phyloP scores from a whole-genome alignment of 1,284 basidiomycete species.

The Trametes sp. region DNA sequence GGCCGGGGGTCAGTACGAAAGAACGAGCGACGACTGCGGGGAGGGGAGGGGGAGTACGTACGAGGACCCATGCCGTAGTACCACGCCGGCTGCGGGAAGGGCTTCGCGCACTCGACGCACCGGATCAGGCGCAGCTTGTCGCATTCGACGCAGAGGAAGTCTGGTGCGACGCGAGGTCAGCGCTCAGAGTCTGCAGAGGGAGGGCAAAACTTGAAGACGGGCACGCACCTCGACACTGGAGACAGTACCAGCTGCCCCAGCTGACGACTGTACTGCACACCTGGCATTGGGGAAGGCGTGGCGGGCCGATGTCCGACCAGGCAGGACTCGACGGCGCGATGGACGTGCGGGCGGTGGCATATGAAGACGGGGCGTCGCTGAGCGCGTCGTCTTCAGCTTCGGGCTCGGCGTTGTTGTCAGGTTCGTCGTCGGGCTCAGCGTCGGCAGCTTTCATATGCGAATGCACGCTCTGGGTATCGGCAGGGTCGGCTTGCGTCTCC shows the following conservation, averaged over 20 bases:
- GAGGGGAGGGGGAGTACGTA: not conserved
- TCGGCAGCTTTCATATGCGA: too few relatives aligned
- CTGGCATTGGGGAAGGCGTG: not conserved
- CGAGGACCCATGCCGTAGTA: conserved; percentile 6
- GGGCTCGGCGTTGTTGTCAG: not conserved
- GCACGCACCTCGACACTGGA: not conserved
- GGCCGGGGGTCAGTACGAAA: not conserved
- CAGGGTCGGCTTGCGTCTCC: too few relatives aligned
- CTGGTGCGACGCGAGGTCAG: not conserved
- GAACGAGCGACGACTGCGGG: not conserved
- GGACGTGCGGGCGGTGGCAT: not conserved
- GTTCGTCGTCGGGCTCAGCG: not conserved
- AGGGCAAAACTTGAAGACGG: not conserved
- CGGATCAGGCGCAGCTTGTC: conserved; percentile 1
- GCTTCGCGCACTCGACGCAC: conserved; percentile 7
- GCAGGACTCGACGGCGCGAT: not conserved
- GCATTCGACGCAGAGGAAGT: conserved; percentile 6
- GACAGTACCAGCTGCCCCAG: conserved; percentile 2
- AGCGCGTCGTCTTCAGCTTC: not conserved
- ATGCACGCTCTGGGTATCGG: too few relatives aligned
- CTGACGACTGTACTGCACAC: not conserved
- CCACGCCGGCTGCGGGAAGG: conserved; percentile 10
- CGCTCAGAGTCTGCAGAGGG: not conserved
- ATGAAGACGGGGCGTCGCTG: not conserved
- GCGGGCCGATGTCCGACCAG: too few relatives aligned